Conservation (phyloP, 1,284 basidiomycete genomes). For the Cronartium ribicola region DNA sequence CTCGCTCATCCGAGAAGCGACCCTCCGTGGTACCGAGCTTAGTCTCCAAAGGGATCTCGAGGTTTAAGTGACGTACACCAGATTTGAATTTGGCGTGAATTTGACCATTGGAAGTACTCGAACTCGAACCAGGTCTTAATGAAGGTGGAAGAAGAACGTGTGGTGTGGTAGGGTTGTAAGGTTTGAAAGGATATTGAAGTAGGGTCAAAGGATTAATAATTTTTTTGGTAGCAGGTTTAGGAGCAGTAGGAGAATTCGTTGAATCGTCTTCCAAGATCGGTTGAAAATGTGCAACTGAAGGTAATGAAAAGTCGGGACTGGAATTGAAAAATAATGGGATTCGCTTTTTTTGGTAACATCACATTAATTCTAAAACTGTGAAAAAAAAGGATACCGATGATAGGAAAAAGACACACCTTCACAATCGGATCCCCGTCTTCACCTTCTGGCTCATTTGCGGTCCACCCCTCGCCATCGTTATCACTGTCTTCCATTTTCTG, state of each 20-base stretch:
- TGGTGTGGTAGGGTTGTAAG: constrained; percentile 44
- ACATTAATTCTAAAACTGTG: too few species aligned
- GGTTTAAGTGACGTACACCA: constrained; percentile 46
- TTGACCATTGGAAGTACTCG: constrained; percentile 32
- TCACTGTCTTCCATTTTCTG: neutral
- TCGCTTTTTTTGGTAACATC: constrained; percentile 3
- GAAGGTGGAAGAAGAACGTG: constrained; percentile 48
- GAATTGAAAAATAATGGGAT: constrained; percentile 41
- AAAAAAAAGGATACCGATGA: too few species aligned
- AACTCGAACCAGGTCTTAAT: constrained; percentile 45
- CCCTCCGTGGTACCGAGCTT: constrained; percentile 42
- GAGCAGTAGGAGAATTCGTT: neutral
- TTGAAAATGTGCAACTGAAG: constrained; percentile 39
- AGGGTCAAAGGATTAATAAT: constrained; percentile 44
- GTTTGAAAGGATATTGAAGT: constrained; percentile 49
- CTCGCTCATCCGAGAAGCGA: constrained; percentile 48
- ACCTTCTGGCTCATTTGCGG: neutral
- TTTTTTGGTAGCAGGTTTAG: neutral
- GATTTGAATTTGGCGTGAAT: constrained; percentile 48
- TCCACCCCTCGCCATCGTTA: constrained; percentile 1
- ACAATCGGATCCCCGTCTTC: constrained; percentile 9
- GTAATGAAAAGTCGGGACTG: constrained; percentile 27
- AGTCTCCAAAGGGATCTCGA: constrained; percentile 48
- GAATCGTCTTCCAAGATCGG: constrained; percentile 31
- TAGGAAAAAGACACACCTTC: neutral